phyloP scores from a whole-genome alignment of 202 grass and related monocot species.

The Setaria italica region DNA sequence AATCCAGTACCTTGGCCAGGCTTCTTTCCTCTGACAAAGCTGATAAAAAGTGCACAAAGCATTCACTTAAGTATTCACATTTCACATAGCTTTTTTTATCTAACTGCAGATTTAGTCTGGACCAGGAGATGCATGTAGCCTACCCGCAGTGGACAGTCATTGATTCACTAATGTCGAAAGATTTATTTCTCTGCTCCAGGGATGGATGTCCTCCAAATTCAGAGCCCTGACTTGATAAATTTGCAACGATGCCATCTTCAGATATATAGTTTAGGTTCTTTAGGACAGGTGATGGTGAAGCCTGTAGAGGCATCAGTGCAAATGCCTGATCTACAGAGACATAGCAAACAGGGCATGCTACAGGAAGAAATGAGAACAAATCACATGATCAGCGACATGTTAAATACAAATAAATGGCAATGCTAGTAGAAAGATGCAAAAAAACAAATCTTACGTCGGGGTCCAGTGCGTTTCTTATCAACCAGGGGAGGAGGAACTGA shows the following conservation, averaged over 20 bases:
- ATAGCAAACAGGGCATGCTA: constrained; percentile 95
- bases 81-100: background rate
- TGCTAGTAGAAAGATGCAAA: constrained; percentile 10
- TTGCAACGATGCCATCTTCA: constrained; percentile 60
- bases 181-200: constrained; percentile 81
- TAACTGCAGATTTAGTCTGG: constrained; percentile 6
- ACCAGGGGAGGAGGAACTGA: constrained; percentile 70
- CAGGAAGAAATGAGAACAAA: constrained; percentile 43
- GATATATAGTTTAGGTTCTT: constrained; percentile 69
- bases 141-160: constrained; percentile 98
- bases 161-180: constrained; percentile 80
- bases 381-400: constrained; percentile 3
- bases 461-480: constrained; percentile 89
- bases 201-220: constrained; percentile 81
- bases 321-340: constrained; percentile 81
- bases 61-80: constrained; percentile 30
- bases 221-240: constrained; percentile 68
- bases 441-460: constrained; percentile 74
- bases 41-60: constrained; percentile 45
- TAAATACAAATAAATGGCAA: background rate
- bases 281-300: constrained; percentile 73
- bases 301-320: constrained; percentile 65
- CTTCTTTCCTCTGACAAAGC: constrained; percentile 93
- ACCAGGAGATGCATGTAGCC: constrained; percentile 37
- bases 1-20: constrained; percentile 85